phyloP scores from a whole-genome alignment of 2,329 filamentous ascomycete species.

The Periconia macrospinosa region DNA sequence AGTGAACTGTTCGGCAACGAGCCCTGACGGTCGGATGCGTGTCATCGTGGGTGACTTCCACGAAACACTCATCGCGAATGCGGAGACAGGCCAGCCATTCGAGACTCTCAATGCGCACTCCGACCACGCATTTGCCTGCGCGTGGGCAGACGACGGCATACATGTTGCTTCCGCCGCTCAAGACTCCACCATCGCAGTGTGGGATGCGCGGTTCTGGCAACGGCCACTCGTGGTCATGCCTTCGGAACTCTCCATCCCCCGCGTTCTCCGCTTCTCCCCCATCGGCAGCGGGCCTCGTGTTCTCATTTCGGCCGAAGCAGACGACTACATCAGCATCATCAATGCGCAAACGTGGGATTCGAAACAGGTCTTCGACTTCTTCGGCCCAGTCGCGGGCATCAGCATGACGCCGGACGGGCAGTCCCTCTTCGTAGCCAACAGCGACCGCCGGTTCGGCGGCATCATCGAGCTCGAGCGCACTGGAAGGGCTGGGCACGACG shows the following conservation, averaged over 20 bases:
- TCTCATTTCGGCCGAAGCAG: constrained; percentile 73
- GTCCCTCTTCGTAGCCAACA: constrained; percentile 69
- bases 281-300: constrained; percentile 67
- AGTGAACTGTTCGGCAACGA: constrained; percentile 73
- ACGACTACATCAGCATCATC: constrained; percentile 72
- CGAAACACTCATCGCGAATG: constrained; percentile 68
- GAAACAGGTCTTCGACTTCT: constrained; percentile 73
- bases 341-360: constrained; percentile 65
- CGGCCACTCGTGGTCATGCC: constrained; percentile 58
- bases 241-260: constrained; percentile 68
- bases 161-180: constrained; percentile 77
- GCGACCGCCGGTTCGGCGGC: constrained; percentile 67
- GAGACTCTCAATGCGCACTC: constrained; percentile 64
- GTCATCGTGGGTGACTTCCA: constrained; percentile 71
- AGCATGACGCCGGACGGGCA: constrained; percentile 68
- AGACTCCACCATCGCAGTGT: constrained; percentile 72
- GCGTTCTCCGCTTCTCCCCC: constrained; percentile 72
- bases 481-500: constrained; percentile 24
- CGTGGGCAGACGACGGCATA: constrained; percentile 77
- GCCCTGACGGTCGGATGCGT: constrained; percentile 70
- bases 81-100: constrained; percentile 64
- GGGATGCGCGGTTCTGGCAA: constrained; percentile 73
- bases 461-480: constrained; percentile 63
- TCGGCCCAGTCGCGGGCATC: constrained; percentile 73
- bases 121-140: constrained; percentile 75